A percentile compares a stretch with the other conserved stretches of the same genome.
Conservation (phyloP, 1,284 basidiomycete species). For the Takashimella tepidaria region DNA sequence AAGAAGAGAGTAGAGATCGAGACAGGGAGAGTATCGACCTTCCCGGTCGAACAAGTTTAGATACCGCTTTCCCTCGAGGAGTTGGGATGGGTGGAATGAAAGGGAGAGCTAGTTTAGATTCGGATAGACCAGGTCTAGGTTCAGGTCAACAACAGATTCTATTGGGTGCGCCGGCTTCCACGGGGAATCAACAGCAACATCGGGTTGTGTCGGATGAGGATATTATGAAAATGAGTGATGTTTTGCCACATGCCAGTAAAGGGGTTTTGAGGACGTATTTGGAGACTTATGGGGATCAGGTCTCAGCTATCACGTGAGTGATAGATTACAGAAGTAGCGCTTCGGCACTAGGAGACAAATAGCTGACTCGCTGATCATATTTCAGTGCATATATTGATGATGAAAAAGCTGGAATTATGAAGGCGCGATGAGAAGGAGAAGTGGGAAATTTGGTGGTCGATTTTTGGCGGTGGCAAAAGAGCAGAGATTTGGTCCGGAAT, state of each 20-base stretch:
- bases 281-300: slow-evolving; percentile 63
- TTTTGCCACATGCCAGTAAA: slow-evolving; percentile 70
- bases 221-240: slow-evolving; percentile 62
- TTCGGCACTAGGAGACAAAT: not conserved
- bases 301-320: slow-evolving; percentile 62
- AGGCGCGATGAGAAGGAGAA: slow-evolving; percentile 5
- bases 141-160: slow-evolving; percentile 1
- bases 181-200: not conserved
- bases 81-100: not conserved
- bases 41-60: slow-evolving; percentile 23
- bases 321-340: not conserved
- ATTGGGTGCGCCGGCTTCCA: not conserved
- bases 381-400: slow-evolving; percentile 72
- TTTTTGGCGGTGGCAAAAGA: too few species aligned
- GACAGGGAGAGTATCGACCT: not conserved
- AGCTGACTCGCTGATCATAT: not conserved
- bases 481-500: too few species aligned
- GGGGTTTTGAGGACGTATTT: slow-evolving; percentile 65
- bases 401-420: slow-evolving; percentile 65
- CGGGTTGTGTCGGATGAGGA: slow-evolving; percentile 20
- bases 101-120: not conserved
- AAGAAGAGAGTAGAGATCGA: not conserved
- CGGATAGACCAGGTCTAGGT: not conserved
- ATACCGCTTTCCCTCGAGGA: slow-evolving; percentile 16
- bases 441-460: not conserved